A percentile compares a stretch with the other conserved stretches of the same genome.
phyloP scores from a whole-genome alignment of 2,329 filamentous ascomycete genomes.

The Drechslerella coelobrocha region DNA sequence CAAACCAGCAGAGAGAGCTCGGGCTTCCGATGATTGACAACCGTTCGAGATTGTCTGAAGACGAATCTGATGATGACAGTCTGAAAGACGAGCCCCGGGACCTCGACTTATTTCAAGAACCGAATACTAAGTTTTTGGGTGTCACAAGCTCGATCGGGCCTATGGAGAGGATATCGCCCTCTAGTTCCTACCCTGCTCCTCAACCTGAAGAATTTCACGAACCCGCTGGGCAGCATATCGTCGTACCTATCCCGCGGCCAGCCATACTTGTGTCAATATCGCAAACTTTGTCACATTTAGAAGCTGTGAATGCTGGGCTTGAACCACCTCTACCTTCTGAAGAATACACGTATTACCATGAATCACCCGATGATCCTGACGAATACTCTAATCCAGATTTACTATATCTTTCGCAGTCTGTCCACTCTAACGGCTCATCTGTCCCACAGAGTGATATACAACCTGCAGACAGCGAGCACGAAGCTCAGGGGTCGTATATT shows the following conservation, averaged over 20 bases:
- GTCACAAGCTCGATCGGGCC: background rate
- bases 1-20: background rate
- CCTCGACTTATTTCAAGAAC: constrained; percentile 40
- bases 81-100: constrained; percentile 33
- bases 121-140: constrained; percentile 43
- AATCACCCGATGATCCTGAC: constrained; percentile 5
- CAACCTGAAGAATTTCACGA: background rate
- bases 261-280: constrained; percentile 26
- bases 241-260: constrained; percentile 26
- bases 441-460: constrained; percentile 5
- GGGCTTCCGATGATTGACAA: background rate
- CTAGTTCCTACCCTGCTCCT: background rate
- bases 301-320: constrained; percentile 8
- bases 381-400: constrained; percentile 42
- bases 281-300: constrained; percentile 37
- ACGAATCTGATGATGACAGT: constrained; percentile 31
- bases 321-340: background rate
- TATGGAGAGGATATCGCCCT: background rate
- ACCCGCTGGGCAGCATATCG: constrained; percentile 9
- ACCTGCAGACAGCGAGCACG: background rate
- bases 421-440: constrained; percentile 15
- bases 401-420: constrained; percentile 31
- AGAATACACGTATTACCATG: constrained; percentile 34
- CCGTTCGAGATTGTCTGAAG: background rate
- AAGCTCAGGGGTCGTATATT: background rate